phyloP scores from a whole-genome alignment of 768 basidiomycete genomes.

The Lactarius trivialis region DNA sequence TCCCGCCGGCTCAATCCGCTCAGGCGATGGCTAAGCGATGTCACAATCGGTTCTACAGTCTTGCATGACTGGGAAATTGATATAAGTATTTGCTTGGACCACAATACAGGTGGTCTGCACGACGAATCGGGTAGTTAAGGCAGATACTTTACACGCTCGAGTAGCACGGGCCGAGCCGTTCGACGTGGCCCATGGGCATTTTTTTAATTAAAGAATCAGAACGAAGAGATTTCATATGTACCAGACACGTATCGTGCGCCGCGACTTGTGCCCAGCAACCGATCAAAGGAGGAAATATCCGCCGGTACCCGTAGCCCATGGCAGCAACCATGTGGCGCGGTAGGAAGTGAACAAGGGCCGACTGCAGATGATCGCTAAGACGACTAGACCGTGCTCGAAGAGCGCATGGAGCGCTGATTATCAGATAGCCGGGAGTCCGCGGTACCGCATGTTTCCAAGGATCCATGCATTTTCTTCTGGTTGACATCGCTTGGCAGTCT shows the following conservation, averaged over 20 bases:
- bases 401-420: neutral
- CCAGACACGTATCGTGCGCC: neutral
- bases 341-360: neutral
- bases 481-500: neutral
- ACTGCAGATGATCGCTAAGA: neutral
- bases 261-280: neutral
- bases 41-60: neutral
- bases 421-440: neutral
- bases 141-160: neutral
- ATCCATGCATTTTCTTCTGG: neutral
- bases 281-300: neutral
- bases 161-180: neutral
- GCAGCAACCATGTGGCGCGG: neutral
- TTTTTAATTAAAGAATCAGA: too few species aligned
- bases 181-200: neutral
- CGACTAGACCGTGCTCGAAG: neutral
- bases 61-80: neutral
- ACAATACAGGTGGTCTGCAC: neutral
- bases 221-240: neutral
- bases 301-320: neutral
- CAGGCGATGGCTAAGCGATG: neutral
- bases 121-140: neutral
- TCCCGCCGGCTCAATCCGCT: neutral
- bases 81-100: neutral
- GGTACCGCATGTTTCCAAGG: neutral